Evolutionary conservation across 1,284 basidiomycete genomes (phyloP), one percentile per base, ranked within the genome.

Genomic region (Sanghuangporus sanghuang): DNA sequence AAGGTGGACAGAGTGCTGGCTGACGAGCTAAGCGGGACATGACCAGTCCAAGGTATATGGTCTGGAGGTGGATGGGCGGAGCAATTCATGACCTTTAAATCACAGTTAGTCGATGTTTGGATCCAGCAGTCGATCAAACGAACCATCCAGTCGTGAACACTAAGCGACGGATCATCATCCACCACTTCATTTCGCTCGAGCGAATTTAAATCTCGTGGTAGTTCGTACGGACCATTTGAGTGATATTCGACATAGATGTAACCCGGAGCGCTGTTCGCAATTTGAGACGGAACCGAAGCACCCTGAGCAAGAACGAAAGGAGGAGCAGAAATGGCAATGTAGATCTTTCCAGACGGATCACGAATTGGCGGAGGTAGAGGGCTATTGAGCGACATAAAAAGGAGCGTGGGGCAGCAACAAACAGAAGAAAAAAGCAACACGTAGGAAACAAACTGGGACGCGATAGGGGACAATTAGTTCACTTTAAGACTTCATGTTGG

Each of bases 261-360:
- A 2, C 57, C 53, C n/a, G 57, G 53, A 9, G 8, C 42, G 61
- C 35, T 44, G 18, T 60, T 64, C 18, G 27, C 38, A 46, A 5
- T 44, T 16, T 39, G 40, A 62, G 56, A 42, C 42, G n/a, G 57
- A 18, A 44, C 18, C 44, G 40, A n/a, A 8, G 3, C 36, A 40
- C 56, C 32, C 7, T 60, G 50, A 35, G 53, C 35, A 36, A 61
- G 23, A 50, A 66, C 55, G 57, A 66, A 66, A 56, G 65, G 36
- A 9, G 65, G 65, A 39, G 65, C 65, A 14, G 62, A 49, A 27
- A 66, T 63, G 32, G 65, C 62, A 39, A 66, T 46, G 35, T 54
- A 66, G 27, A 57, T 66, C 53, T 66, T 66, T 48, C 65, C 65
- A 16, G 65, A 59, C 16, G 57, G 40, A 32, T 66, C 65, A 52